phyloP scores from a whole-genome alignment of 2,329 filamentous ascomycete genomes.

The Epicoccum sorghinum region DNA sequence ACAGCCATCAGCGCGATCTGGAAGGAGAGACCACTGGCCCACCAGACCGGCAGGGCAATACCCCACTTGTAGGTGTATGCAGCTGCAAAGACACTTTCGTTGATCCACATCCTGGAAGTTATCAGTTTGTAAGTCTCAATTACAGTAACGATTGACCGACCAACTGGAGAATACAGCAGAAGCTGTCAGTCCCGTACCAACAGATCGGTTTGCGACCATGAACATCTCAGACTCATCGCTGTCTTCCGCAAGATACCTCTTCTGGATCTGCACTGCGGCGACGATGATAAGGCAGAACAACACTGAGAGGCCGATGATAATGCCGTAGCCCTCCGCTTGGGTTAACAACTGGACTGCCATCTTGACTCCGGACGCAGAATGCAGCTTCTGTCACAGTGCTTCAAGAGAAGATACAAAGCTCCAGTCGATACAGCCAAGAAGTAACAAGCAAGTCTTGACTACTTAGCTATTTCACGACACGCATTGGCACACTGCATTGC shows the following conservation, averaged over 20 bases:
- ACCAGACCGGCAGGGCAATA: constrained; percentile 33
- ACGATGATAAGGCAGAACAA: constrained; percentile 21
- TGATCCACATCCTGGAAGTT: constrained; percentile 21
- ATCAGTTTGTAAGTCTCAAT: neutral
- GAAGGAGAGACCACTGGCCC: constrained; percentile 30
- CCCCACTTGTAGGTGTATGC: constrained; percentile 37
- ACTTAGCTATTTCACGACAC: neutral
- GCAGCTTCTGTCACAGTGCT: neutral
- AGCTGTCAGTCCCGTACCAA: constrained; percentile 26
- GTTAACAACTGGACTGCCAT: constrained; percentile 19
- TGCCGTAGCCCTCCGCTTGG: constrained; percentile 21
- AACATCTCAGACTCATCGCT: constrained; percentile 31
- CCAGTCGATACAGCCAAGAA: neutral
- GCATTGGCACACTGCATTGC: neutral
- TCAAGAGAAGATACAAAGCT: neutral
- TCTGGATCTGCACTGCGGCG: constrained; percentile 22
- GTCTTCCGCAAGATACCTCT: constrained; percentile 22
- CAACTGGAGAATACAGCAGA: constrained; percentile 27
- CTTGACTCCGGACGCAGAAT: neutral
- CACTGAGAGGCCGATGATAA: constrained; percentile 20
- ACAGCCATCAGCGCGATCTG: constrained; percentile 32
- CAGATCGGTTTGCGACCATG: constrained; percentile 25
- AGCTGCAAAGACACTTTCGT: constrained; percentile 21
- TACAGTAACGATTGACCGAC: neutral
- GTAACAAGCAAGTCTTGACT: neutral